Evolutionary conservation across 1,284 basidiomycete genomes (phyloP).

Genomic region (Phellinidium pouzarii): DNA sequence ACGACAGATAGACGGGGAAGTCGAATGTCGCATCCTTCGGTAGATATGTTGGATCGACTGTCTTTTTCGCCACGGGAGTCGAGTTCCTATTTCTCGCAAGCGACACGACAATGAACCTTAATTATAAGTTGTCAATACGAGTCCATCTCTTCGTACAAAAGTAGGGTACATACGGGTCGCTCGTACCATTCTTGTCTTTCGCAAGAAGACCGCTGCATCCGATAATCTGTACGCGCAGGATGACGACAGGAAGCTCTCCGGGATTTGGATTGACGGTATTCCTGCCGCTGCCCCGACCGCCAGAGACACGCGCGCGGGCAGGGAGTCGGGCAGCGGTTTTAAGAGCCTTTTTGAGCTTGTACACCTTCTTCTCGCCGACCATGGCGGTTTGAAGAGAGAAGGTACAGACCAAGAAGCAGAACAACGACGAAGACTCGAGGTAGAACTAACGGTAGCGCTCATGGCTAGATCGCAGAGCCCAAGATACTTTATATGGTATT

Average conservation of each 20-base stretch:
- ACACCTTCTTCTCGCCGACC: slow-evolving; percentile 30
- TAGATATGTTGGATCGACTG: slow-evolving; percentile 68
- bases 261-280: slow-evolving; percentile 42
- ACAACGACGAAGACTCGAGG: no score
- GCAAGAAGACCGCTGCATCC: slow-evolving; percentile 53
- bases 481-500: no score
- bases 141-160: background rate
- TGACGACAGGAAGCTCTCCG: slow-evolving; percentile 59
- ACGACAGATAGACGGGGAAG: slow-evolving; percentile 73
- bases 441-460: no score
- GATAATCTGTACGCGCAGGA: slow-evolving; percentile 60
- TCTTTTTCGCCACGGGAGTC: slow-evolving; percentile 78
- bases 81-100: slow-evolving; percentile 60
- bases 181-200: slow-evolving; percentile 58
- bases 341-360: slow-evolving; percentile 42
- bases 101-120: slow-evolving; percentile 68
- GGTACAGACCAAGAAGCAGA: slow-evolving; percentile 2
- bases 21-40: slow-evolving; percentile 80
- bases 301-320: slow-evolving; percentile 33
- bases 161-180: slow-evolving; percentile 59
- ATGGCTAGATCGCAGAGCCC: no score
- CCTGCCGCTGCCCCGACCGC: slow-evolving; percentile 33
- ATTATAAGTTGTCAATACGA: background rate
- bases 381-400: slow-evolving; percentile 2
- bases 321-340: slow-evolving; percentile 41